A percentile compares a stretch with the other conserved stretches of the same genome.
phyloP scores from a whole-genome alignment of 257 asterid genomes.

The Solanum infundibuliforme region DNA sequence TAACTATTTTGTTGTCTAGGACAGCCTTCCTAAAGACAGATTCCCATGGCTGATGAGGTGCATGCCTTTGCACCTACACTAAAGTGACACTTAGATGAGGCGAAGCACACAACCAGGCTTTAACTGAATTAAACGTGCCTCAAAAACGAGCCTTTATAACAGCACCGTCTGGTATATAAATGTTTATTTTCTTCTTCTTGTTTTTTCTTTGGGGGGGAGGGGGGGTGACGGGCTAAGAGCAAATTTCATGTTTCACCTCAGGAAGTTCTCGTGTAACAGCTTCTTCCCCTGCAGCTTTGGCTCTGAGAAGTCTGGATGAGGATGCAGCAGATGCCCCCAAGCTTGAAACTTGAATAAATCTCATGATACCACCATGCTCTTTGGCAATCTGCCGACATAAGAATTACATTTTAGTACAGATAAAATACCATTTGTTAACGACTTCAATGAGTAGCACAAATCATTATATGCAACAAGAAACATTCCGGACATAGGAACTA shows the following conservation, averaged over 20 bases:
- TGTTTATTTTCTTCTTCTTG: background rate
- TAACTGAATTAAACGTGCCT: background rate
- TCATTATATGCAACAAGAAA: background rate
- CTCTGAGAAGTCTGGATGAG: constrained; percentile 64
- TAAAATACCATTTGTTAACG: background rate
- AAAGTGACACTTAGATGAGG: background rate
- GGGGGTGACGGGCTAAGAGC: background rate
- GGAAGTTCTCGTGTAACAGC: constrained; percentile 61
- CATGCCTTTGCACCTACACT: background rate
- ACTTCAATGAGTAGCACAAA: background rate
- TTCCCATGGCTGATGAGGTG: background rate
- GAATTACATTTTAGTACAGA: background rate
- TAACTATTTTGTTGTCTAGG: background rate
- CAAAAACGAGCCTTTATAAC: background rate
- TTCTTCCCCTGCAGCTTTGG: constrained; percentile 96
- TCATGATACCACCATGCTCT: constrained; percentile 94
- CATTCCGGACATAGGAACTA: constrained; percentile 10
- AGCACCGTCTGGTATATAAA: background rate
- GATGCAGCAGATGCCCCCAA: constrained; percentile 83
- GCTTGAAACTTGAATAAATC: constrained; percentile 85
- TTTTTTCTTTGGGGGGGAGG: background rate
- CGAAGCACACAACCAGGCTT: background rate
- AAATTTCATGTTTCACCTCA: constrained; percentile 35
- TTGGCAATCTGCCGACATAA: constrained; percentile 58
- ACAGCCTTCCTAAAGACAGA: background rate